Evolutionary conservation across 176 grass and related monocot species (phyloP).

Genomic region (Aegilops longissima): DNA sequence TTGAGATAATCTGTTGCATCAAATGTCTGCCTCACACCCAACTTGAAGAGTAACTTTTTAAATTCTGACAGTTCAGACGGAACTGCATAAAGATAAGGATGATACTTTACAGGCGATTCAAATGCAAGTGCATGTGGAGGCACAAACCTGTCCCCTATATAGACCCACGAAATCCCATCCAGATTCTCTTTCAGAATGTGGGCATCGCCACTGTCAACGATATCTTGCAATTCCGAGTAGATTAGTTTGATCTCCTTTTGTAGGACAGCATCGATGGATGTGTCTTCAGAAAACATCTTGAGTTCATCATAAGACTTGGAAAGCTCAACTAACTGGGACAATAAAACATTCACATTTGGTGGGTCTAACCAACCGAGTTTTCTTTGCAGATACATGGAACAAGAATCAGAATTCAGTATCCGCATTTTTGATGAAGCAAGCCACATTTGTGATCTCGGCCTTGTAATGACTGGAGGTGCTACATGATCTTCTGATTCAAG

Average conservation of each 20-base stretch:
- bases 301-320: constrained; percentile 81
- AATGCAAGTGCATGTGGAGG: constrained; percentile 75
- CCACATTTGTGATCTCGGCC: constrained; percentile 90
- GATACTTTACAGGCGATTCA: constrained; percentile 97
- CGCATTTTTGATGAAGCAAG: constrained; percentile 87
- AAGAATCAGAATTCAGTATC: constrained; percentile 78
- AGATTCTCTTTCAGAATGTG: constrained; percentile 69
- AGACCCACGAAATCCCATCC: constrained; percentile 78
- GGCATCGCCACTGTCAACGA: constrained; percentile 36
- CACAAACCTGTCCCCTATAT: constrained; percentile 84
- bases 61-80: constrained; percentile 90
- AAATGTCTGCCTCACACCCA: constrained; percentile 91
- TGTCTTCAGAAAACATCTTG: constrained; percentile 60
- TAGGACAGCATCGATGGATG: constrained; percentile 52
- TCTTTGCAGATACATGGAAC: constrained; percentile 75
- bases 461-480: constrained; percentile 74
- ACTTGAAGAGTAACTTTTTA: constrained; percentile 67
- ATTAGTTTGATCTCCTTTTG: constrained; percentile 67
- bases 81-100: constrained; percentile 93
- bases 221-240: constrained; percentile 80
- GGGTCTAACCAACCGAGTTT: constrained; percentile 82
- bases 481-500: constrained; percentile 64
- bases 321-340: constrained; percentile 79
- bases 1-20: constrained; percentile 83
- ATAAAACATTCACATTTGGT: constrained; percentile 62